Percentiles rank a stretch among this genome's conserved stretches.
These are phyloP conservation scores for Podospora appendiculata DNA, from an alignment of 495 filamentous ascomycete genomes.

Conservation along the genomic window DNA sequence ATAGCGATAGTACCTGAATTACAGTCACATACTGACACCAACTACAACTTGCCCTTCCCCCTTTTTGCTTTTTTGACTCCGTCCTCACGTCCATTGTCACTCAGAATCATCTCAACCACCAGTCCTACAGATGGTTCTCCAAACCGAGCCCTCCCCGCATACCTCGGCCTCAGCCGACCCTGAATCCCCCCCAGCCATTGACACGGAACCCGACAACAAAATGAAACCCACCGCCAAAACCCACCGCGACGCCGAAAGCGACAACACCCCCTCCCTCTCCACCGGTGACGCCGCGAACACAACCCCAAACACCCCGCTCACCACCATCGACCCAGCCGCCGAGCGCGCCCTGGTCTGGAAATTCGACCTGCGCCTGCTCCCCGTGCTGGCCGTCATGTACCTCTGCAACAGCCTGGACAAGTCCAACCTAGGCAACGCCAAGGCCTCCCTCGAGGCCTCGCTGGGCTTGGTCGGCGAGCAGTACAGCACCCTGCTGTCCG, in stretches of 20 bases:
- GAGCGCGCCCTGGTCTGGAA: conserved; percentile 55
- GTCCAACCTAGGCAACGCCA: conserved; percentile 62
- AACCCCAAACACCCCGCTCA: not conserved
- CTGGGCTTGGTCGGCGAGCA: conserved; percentile 51
- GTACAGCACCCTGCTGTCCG: conserved; percentile 63
- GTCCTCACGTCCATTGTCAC: no score
- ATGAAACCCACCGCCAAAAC: not conserved
- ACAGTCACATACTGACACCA: no score
- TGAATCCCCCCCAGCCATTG: no score
- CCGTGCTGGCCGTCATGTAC: conserved; percentile 60
- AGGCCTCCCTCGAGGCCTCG: conserved; percentile 32
- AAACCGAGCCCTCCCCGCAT: no score
- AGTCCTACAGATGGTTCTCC: no score
- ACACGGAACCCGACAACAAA: not conserved
- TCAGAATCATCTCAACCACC: no score
- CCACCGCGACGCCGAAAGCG: not conserved
- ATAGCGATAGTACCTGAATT: no score
- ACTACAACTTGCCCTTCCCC: no score
- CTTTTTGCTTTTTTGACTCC: no score
- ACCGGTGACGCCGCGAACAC: conserved; percentile 37
- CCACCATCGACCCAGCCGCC: conserved; percentile 34
- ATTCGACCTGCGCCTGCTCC: conserved; percentile 57
- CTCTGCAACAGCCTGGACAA: conserved; percentile 54
- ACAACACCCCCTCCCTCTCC: not conserved
- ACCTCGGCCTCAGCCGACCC: no score